Base-by-base conservation (phyloP, 345 rosid species). In the Carallia pectinifolia region DNA sequence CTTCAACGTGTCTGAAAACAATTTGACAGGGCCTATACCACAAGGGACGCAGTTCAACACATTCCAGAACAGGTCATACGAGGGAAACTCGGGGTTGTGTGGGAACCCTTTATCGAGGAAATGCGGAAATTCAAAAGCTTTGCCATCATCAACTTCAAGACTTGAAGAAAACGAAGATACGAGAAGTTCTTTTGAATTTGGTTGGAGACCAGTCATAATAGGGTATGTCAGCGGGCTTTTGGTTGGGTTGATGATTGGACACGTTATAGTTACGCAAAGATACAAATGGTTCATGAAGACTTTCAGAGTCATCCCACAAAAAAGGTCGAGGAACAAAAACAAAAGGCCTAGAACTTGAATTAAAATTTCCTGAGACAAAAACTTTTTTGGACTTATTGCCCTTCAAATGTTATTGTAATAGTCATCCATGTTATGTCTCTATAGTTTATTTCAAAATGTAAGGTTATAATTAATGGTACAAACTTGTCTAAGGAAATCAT, bases 211-310 rank as follows among this genome's bases (percentile, higher is more conserved):
- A 8, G 53, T 67, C 1, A 13, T 64, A 6, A 62, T 56, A 4
- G 78, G 76, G 0, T 70, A 79, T 58, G 69, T 34, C 31, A 55
- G 27, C 39, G 73, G 81, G 19, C 4, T 31, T 0, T 23, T 70
- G 38, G 6, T 27, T n/a, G 67, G 78, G 6, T 2, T 62, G 4
- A 2, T 55, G 19, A 2, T 66, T 1, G 75, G 67, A 9, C 70
- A 58, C n/a, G 1, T 48, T 1, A 4, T 66, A 19, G 40, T 70
- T 7, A 54, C 53, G 23, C 18, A 36, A 12, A 55, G 38, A 55
- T 36, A 34, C 2, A 4, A 2, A 27, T 55, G 62, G 62, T 44
- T 64, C 27, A 53, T 64, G 2, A 23, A 10, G 67, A 31, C 34
- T 33, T 33, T 33, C 34, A 33, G 34, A 4, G 34, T 33, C 2